These are phyloP conservation scores for Porogramme epimiltina DNA, from an alignment of 1,284 basidiomycete species.

Conservation along the genomic window DNA sequence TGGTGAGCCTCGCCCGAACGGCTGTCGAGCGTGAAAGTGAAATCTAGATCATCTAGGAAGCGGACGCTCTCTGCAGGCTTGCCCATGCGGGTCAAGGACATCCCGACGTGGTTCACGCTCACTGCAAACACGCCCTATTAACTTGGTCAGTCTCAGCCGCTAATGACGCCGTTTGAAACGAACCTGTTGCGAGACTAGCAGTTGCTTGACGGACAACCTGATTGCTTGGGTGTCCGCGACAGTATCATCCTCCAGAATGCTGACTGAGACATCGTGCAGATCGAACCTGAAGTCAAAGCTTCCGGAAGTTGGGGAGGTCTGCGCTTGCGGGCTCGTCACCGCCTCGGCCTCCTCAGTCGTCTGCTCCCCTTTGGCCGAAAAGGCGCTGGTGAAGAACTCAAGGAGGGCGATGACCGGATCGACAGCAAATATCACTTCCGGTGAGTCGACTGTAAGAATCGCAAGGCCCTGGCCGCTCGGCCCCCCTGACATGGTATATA, in stretches of 20 bases:
- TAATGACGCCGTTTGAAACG: no score
- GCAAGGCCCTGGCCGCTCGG: conserved; percentile 63
- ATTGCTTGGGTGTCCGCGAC: conserved; percentile 87
- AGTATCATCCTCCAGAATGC: conserved; percentile 86
- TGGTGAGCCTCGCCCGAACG: conserved; percentile 74
- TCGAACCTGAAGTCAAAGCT: conserved; percentile 78
- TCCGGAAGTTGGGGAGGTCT: conserved; percentile 24
- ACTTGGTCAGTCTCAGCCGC: background rate
- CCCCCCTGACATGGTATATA: conserved; percentile 80
- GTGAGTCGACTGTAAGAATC: conserved; percentile 91
- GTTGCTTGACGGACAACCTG: conserved; percentile 80
- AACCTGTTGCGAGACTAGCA: conserved; percentile 93
- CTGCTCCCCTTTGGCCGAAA: conserved; percentile 35
- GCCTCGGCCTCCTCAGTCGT: conserved; percentile 13
- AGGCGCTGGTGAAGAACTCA: conserved; percentile 81
- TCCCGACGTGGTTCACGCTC: conserved; percentile 83
- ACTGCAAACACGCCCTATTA: conserved; percentile 80
- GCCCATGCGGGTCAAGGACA: conserved; percentile 94
- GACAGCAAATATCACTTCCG: conserved; percentile 91
- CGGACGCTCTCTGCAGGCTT: conserved; percentile 81
- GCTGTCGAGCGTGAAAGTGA: conserved; percentile 87
- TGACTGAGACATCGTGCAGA: conserved; percentile 89
- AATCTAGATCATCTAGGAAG: conserved; percentile 92
- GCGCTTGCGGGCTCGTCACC: background rate
- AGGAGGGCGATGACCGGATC: conserved; percentile 91